Conservation (phyloP, 2,329 filamentous ascomycete species). For the Aspergillus costaricaensis region DNA sequence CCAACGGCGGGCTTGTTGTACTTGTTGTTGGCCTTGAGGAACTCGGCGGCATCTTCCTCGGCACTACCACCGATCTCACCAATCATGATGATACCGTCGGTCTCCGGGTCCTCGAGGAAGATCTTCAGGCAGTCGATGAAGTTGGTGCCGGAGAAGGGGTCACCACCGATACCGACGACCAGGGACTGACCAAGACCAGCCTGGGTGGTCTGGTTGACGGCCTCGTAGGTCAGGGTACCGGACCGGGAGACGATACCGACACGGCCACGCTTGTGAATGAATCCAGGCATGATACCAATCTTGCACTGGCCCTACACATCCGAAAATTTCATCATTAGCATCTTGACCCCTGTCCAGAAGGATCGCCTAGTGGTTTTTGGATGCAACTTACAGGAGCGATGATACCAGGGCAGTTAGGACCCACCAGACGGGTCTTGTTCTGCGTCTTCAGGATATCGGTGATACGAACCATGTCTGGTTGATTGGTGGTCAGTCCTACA, state of each 20-base stretch:
- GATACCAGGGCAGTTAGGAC: slow-evolving; percentile 97
- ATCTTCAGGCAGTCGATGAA: slow-evolving; percentile 99
- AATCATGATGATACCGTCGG: slow-evolving; percentile 99
- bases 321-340: slow-evolving; percentile 28
- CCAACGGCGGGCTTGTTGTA: slow-evolving; percentile 93
- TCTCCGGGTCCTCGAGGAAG: slow-evolving; percentile 94
- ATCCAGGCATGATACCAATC: slow-evolving; percentile 99
- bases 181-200: slow-evolving; percentile 96
- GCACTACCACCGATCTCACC: slow-evolving; percentile 97
- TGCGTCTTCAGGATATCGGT: slow-evolving; percentile 97
- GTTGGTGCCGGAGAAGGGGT: slow-evolving; percentile 98
- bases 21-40: slow-evolving; percentile 88
- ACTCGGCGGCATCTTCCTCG: slow-evolving; percentile 97
- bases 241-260: slow-evolving; percentile 98
- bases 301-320: slow-evolving; percentile 82
- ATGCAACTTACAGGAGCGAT: slow-evolving; percentile 67
- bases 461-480: slow-evolving; percentile 93
- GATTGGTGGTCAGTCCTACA: slow-evolving; percentile 21
- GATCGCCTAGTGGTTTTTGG: neutral
- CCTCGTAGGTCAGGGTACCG: slow-evolving; percentile 98
- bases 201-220: slow-evolving; percentile 98
- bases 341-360: neutral
- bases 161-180: slow-evolving; percentile 96
- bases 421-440: slow-evolving; percentile 92
- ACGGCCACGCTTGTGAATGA: slow-evolving; percentile 99